A percentile compares a stretch with the other conserved stretches of the same genome.
phyloP scores from a whole-genome alignment of 441 rosid genomes.

The Sinapis alba region DNA sequence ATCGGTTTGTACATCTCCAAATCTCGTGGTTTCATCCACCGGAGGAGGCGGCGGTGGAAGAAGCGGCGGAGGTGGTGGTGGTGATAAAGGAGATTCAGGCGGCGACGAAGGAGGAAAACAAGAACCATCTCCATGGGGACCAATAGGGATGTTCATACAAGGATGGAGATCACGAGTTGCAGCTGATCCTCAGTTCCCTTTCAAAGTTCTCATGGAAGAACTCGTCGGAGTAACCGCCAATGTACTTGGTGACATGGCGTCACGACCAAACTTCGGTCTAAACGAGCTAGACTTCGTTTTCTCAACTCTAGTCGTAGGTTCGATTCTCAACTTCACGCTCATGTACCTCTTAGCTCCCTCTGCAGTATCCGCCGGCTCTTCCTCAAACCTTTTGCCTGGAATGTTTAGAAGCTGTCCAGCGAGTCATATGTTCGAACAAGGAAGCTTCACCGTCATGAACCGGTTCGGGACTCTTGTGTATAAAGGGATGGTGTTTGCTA shows the following conservation, averaged over 20 bases:
- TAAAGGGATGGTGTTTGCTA: constrained; percentile 40
- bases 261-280: constrained; percentile 95
- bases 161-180: constrained; percentile 95
- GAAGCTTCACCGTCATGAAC: constrained; percentile 57
- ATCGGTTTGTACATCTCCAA: constrained; percentile 29
- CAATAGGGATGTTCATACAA: constrained; percentile 51
- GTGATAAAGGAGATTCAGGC: constrained; percentile 41
- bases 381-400: constrained; percentile 37
- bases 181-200: constrained; percentile 95
- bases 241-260: constrained; percentile 95
- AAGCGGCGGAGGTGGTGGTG: constrained; percentile 40
- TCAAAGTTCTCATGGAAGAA: constrained; percentile 94
- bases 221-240: constrained; percentile 85
- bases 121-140: constrained; percentile 43
- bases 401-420: constrained; percentile 74
- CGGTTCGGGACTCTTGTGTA: constrained; percentile 46
- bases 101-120: constrained; percentile 34
- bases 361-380: constrained; percentile 24
- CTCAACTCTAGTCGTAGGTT: constrained; percentile 88
- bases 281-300: constrained; percentile 94
- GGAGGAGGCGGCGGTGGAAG: constrained; percentile 36
- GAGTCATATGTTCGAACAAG: constrained; percentile 79
- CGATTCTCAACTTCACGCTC: constrained; percentile 84
- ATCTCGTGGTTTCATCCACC: constrained; percentile 10
- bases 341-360: constrained; percentile 95